Evolutionary conservation across 2,329 filamentous ascomycete genomes (phyloP).

Genomic region (Fusarium longipes): DNA sequence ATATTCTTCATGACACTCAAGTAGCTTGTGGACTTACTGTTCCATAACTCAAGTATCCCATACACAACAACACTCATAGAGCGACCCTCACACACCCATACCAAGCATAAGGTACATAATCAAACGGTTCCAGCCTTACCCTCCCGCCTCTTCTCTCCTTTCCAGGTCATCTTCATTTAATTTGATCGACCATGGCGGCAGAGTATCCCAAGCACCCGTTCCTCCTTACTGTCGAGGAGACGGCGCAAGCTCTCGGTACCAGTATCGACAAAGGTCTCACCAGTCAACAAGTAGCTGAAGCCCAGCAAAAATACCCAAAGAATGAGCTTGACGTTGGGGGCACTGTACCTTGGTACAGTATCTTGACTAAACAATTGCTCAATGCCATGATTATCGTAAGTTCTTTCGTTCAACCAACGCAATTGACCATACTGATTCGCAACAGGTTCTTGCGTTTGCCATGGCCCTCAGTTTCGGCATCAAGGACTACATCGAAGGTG

Average conservation of each 20-base stretch:
- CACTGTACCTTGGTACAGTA: slow-evolving; percentile 76
- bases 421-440: slow-evolving; percentile 1
- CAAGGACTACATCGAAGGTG: slow-evolving; percentile 74
- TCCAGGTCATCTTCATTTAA: slow-evolving; percentile 8
- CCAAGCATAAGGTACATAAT: slow-evolving; percentile 20
- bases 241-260: slow-evolving; percentile 70
- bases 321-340: slow-evolving; percentile 79
- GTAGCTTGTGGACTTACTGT: slow-evolving; percentile 24
- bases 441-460: slow-evolving; percentile 80
- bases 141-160: neutral
- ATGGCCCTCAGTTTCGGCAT: slow-evolving; percentile 79
- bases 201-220: slow-evolving; percentile 68
- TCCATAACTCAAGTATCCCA: neutral
- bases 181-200: slow-evolving; percentile 55
- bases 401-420: slow-evolving; percentile 16
- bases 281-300: slow-evolving; percentile 66
- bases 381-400: slow-evolving; percentile 81
- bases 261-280: slow-evolving; percentile 75
- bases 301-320: slow-evolving; percentile 69
- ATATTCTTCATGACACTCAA: slow-evolving; percentile 30
- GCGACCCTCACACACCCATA: neutral
- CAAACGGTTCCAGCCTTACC: neutral
- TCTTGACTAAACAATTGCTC: slow-evolving; percentile 76
- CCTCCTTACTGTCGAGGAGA: slow-evolving; percentile 70
- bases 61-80: slow-evolving; percentile 1